phyloP scores from a whole-genome alignment of 495 filamentous ascomycete genomes.

The Wilcoxina mikolae region DNA sequence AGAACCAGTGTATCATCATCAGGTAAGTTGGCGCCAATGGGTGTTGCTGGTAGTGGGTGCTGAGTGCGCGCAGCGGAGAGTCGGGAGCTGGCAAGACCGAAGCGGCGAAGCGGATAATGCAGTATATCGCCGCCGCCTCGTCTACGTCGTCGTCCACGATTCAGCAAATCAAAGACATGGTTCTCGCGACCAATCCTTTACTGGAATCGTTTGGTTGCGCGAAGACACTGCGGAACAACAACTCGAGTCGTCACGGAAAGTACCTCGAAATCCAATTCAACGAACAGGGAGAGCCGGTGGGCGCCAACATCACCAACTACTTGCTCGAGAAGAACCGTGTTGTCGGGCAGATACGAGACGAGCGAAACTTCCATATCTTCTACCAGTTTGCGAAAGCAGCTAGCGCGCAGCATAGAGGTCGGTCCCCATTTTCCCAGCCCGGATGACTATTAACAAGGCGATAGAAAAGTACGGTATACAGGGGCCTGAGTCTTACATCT shows the following conservation, averaged over 20 bases:
- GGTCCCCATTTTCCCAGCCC: not conserved
- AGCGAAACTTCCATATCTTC: constrained; percentile 98
- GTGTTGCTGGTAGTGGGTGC: not conserved
- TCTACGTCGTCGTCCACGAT: constrained; percentile 81
- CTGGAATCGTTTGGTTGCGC: constrained; percentile 97
- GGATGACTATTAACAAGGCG: constrained; percentile 4
- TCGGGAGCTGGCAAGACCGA: constrained; percentile 99
- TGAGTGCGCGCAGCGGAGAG: constrained; percentile 44
- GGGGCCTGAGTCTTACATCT: constrained; percentile 82
- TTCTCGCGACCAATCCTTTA: constrained; percentile 91
- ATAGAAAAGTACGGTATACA: constrained; percentile 69
- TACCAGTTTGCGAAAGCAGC: constrained; percentile 98
- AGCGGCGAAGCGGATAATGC: constrained; percentile 97
- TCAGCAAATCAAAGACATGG: constrained; percentile 96
- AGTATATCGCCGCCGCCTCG: constrained; percentile 96
- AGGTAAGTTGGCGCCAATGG: constrained; percentile 34
- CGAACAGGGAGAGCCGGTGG: constrained; percentile 76
- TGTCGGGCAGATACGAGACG: constrained; percentile 86
- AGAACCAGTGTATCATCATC: constrained; percentile 99
- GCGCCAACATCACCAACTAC: constrained; percentile 97
- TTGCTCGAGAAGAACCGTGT: constrained; percentile 90
- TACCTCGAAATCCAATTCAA: constrained; percentile 98
- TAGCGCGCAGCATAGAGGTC: constrained; percentile 63
- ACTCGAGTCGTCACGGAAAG: constrained; percentile 95
- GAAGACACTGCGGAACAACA: constrained; percentile 96